These are phyloP conservation scores for Pseudogymnoascus sp. DNA, from an alignment of 2,329 filamentous ascomycete species.

Conservation along the genomic window DNA sequence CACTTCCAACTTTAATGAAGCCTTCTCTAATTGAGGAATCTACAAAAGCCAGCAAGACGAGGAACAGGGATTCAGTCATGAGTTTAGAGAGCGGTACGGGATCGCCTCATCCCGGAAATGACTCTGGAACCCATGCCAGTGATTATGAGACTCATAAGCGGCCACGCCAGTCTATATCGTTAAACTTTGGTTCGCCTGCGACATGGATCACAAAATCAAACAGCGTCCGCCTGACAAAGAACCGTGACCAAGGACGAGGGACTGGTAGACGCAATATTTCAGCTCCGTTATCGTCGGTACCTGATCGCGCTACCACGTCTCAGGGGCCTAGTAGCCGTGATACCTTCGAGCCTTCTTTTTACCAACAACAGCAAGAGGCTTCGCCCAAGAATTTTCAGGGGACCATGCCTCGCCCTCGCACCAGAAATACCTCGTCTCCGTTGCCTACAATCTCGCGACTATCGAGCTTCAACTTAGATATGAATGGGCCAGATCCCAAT, in stretches of 20 bases:
- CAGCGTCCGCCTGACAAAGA: constrained; percentile 50
- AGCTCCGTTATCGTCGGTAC: constrained; percentile 37
- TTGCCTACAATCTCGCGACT: constrained; percentile 46
- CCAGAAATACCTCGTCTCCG: constrained; percentile 46
- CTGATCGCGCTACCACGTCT: constrained; percentile 21
- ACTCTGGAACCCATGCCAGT: constrained; percentile 15
- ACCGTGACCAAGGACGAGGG: constrained; percentile 36
- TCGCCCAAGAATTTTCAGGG: constrained; percentile 22
- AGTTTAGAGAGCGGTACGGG: neutral
- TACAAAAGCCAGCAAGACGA: neutral
- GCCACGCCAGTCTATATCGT: constrained; percentile 48
- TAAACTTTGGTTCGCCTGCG: constrained; percentile 50
- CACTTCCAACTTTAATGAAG: constrained; percentile 26
- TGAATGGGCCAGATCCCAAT: constrained; percentile 40
- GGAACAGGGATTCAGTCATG: constrained; percentile 1
- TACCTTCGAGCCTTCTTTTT: constrained; percentile 22
- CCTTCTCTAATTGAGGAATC: constrained; percentile 21
- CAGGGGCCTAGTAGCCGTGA: constrained; percentile 19
- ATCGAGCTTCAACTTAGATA: constrained; percentile 48
- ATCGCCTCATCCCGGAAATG: constrained; percentile 14
- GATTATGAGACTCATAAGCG: constrained; percentile 37
- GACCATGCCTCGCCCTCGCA: constrained; percentile 19
- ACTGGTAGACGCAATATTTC: constrained; percentile 46
- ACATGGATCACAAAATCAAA: constrained; percentile 50
- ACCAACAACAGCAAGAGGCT: constrained; percentile 18